Conservation (phyloP, 106 monocot genomes). For the Hemerocallis citrina region DNA sequence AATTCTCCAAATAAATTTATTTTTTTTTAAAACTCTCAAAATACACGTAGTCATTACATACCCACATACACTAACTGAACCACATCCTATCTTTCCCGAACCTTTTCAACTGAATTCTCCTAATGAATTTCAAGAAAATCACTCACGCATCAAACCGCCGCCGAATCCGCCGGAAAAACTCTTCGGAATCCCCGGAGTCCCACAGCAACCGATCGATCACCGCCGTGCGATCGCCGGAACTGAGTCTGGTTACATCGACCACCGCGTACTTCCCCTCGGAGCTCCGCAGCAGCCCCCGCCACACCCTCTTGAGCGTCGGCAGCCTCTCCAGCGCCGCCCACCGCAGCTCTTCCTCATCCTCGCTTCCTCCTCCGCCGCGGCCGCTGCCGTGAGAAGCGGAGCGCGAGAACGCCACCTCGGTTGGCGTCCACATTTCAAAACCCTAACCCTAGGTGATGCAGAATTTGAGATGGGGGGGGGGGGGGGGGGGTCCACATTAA, state of each 20-base stretch:
- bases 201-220: slow-evolving; percentile 67
- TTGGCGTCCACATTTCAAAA: slow-evolving; percentile 60
- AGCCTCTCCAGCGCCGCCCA: slow-evolving; percentile 94
- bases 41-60: too few species aligned
- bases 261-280: slow-evolving; percentile 26
- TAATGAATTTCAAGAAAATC: too few species aligned
- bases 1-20: too few species aligned
- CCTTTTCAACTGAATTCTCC: too few species aligned
- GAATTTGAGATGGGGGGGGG: neutral
- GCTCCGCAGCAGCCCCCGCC: slow-evolving; percentile 49
- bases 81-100: too few species aligned
- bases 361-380: slow-evolving; percentile 31
- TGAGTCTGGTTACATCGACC: slow-evolving; percentile 60
- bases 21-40: too few species aligned
- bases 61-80: too few species aligned
- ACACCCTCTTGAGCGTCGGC: slow-evolving; percentile 53
- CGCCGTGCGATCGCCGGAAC: slow-evolving; percentile 38
- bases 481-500: too few species aligned
- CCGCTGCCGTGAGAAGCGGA: slow-evolving; percentile 60
- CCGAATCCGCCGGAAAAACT: slow-evolving; percentile 66
- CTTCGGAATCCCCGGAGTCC: slow-evolving; percentile 57
- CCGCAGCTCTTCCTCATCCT: slow-evolving; percentile 79
- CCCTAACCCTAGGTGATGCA: slow-evolving; percentile 2
- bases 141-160: slow-evolving; percentile 76
- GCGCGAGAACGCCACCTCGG: slow-evolving; percentile 67